Evolutionary conservation across 202 grass and related monocot species (phyloP).

Genomic region (Eragrostis tef): DNA sequence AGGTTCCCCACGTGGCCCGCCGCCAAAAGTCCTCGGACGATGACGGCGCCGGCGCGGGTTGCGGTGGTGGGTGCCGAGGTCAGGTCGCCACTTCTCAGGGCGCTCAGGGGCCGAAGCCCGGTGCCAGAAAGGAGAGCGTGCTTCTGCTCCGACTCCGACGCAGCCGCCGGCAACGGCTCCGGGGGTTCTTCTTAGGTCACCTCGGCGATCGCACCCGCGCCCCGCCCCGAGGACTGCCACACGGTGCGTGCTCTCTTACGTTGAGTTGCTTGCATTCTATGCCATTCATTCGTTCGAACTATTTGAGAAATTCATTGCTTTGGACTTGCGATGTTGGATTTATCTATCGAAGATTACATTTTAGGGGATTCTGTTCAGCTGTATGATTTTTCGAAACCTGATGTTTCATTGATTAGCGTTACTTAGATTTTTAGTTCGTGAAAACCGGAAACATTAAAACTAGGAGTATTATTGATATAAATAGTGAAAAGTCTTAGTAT

Average conservation of each 20-base stretch:
- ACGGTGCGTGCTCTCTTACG: conserved; percentile 42
- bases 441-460: not conserved
- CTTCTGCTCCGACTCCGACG: conserved; percentile 58
- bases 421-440: not conserved
- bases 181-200: conserved; percentile 48
- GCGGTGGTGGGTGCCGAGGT: conserved; percentile 24
- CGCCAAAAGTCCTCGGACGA: conserved; percentile 20
- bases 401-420: not conserved
- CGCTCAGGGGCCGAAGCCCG: conserved; percentile 20
- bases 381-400: not conserved
- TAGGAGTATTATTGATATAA: not conserved
- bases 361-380: not conserved
- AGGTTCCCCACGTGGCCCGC: conserved; percentile 41
- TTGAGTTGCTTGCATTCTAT: conserved; percentile 4
- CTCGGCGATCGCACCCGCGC: conserved; percentile 49
- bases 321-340: not conserved
- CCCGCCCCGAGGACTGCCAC: conserved; percentile 63
- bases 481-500: not conserved
- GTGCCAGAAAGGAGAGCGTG: conserved; percentile 39
- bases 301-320: not conserved
- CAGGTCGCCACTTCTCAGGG: conserved; percentile 50
- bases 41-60: conserved; percentile 10
- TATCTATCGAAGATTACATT: not conserved
- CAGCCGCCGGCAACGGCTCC: conserved; percentile 11
- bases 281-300: conserved; percentile 1